Evolutionary conservation across 2,329 filamentous ascomycete genomes (phyloP), one percentile per base, ranked within the genome.

Genomic region (Claviceps humidiphila): DNA sequence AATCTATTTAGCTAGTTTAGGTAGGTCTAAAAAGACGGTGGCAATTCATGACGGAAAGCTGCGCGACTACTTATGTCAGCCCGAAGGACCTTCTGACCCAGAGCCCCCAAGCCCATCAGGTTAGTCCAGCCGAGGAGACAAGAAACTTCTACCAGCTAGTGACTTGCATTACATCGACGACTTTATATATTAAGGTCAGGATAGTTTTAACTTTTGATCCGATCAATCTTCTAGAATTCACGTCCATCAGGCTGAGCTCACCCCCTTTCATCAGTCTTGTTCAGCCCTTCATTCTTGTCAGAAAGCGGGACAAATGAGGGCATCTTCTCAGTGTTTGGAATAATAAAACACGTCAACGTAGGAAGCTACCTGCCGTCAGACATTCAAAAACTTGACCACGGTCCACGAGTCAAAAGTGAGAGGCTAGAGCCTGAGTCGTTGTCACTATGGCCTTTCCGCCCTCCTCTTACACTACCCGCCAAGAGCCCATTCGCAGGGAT

Each of bases 401-500:
- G n/a, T 7, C 14, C 34, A 16, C 22, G 11, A 44, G 11, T 3
- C 20, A 26, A 22, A 22, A 17, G 3, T 16, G 20, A 38, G 17
- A 43, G 39, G 9, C 16, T 38, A 38, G 17, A 43, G 39, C 16
- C 16, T 38, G 41, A 14, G 17, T 24, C 14, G 39, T 16, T 38
- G 16, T 8, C 11, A 53, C 11, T 14, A 57, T 57, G 54, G 45
- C 49, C 14, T 40, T 37, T 50, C 39, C 51, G 17, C 30, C 41
- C 9, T 22, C 49, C 4, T 47, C 55, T n/a, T 34, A 45, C 9
- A 42, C 37, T 14, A 52, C 49, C 2, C 16, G 41, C 5, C 34
- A 53, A 20, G 20, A 51, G 9, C 39, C 52, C 14, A 42, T 57
- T 9, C 47, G 49, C 6, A 43, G 50, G 17, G 54, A 54, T 22